Evolutionary conservation across 73 alveolate species (phyloP), one percentile per base, ranked within the genome.

Genomic region (Diophrys appendiculata): DNA sequence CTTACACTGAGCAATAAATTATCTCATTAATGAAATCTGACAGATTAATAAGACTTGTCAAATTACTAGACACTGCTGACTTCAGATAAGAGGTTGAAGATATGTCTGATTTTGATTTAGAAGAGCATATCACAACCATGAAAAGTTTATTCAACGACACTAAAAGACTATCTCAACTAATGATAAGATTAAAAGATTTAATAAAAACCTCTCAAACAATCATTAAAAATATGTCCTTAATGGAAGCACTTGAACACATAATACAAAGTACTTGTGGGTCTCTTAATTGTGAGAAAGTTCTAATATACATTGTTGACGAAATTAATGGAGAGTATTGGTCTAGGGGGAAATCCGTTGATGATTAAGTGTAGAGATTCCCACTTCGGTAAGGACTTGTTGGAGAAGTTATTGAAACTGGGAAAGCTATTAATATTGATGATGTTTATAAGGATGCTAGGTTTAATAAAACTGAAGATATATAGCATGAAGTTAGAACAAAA

Each of bases 361-460:
- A 76, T 65, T 68, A 76, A 29, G 87, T 74, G 1, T 75, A 87
- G 14, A 73, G 88, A 74, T 80, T 90, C 67, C 92, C 91, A n/a
- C 78, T 85, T n/a, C 72, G 75, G 24, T 52, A 34, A 29, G 96
- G 96, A 29, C 78, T 87, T 24, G 94, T 81, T 1, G 93, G 96
- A 2, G 18, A 71, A 25, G 92, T 90, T n/a, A 84, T 88, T 69
- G 33, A 84, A n/a, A 76, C 83, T 56, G 68, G 87, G 29, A 43
- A 75, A 78, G 79, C 80, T 23, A 60, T 88, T 56, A 92, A 91
- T 60, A 82, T 92, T 25, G 86, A 81, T 72, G 97, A 92, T 89
- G 95, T 93, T 25, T 88, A 92, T 89, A 80, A 89, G 81, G 97
- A 92, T 60, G 83, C 88, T 29, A 74, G 87, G 70, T 92, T 92